Percentiles rank a stretch among this genome's conserved stretches.
Conservation (phyloP, 2,329 filamentous ascomycete genomes). For the Blastomyces parvus region DNA sequence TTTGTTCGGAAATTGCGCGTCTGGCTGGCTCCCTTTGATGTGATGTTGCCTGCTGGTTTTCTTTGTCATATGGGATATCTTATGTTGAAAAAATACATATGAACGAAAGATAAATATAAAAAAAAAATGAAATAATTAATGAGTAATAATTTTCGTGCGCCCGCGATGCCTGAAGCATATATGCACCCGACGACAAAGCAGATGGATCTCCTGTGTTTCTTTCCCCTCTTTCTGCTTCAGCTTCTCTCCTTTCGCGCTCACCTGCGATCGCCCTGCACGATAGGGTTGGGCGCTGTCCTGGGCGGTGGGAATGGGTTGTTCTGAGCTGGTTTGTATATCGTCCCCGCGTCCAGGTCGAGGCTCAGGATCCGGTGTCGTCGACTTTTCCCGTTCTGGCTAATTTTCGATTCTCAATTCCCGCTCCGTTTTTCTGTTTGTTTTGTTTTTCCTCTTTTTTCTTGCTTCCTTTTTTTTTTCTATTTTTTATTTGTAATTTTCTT, state of each 20-base stretch:
- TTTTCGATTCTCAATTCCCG: not conserved
- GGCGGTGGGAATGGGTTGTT: not conserved
- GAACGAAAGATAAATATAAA: too few species aligned
- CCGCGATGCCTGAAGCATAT: not conserved
- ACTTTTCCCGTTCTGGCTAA: conserved; percentile 4
- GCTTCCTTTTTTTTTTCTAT: not conserved
- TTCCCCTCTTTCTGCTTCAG: not conserved
- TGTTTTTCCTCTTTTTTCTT: not conserved
- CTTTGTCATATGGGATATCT: not conserved
- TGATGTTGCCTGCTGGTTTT: not conserved
- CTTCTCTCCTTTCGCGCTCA: not conserved
- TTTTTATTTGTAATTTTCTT: not conserved
- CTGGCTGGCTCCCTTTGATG: not conserved
- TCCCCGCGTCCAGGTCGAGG: not conserved
- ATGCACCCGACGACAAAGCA: not conserved
- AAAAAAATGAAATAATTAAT: too few species aligned
- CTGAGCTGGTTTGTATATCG: not conserved
- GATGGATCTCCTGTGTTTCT: not conserved
- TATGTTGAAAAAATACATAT: not conserved
- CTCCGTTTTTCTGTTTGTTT: not conserved
- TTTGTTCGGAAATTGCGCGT: conserved; percentile 5
- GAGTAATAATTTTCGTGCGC: not conserved
- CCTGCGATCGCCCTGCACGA: not conserved
- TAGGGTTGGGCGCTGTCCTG: not conserved
- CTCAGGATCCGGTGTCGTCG: too few species aligned